These are phyloP conservation scores for Citeromyces nyonsensis DNA, from an alignment of 805 yeast genomes.

Conservation along the genomic window DNA sequence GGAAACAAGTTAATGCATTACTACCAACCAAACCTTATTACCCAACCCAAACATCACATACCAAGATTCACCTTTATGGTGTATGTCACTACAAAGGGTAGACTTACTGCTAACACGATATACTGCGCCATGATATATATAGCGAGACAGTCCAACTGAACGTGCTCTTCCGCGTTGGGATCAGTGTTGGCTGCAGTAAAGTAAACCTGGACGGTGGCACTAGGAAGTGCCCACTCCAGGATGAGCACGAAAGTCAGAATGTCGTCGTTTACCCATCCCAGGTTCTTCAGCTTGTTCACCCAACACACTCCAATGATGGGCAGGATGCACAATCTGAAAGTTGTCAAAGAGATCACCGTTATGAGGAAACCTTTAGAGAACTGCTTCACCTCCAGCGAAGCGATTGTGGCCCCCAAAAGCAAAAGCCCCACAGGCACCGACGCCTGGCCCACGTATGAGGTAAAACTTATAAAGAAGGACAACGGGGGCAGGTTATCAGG, in stretches of 20 bases:
- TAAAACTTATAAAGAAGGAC: constrained; percentile 32
- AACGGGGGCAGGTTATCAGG: constrained; percentile 41
- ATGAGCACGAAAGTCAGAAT: constrained; percentile 26
- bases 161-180: constrained; percentile 17
- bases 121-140: constrained; percentile 33
- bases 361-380: constrained; percentile 43
- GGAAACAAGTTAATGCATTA: too few species aligned
- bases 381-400: constrained; percentile 26
- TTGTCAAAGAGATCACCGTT: constrained; percentile 26
- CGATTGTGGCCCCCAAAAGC: constrained; percentile 36
- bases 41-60: too few species aligned
- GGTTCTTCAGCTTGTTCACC: constrained; percentile 24
- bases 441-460: constrained; percentile 32
- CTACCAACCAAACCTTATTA: too few species aligned
- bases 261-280: constrained; percentile 29
- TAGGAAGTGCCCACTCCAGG: constrained; percentile 35
- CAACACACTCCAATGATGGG: constrained; percentile 40
- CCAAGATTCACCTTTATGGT: constrained; percentile 8
- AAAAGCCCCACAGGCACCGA: constrained; percentile 40
- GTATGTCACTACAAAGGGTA: constrained; percentile 36
- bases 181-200: constrained; percentile 39
- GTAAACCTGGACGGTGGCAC: constrained; percentile 44
- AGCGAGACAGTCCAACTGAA: constrained; percentile 43
- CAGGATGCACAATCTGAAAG: constrained; percentile 23
- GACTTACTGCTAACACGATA: constrained; percentile 22